Percentiles rank a stretch among this genome's conserved stretches.
Conservation (phyloP, 1,284 basidiomycete species). For the Papiliotrema flavescens region DNA sequence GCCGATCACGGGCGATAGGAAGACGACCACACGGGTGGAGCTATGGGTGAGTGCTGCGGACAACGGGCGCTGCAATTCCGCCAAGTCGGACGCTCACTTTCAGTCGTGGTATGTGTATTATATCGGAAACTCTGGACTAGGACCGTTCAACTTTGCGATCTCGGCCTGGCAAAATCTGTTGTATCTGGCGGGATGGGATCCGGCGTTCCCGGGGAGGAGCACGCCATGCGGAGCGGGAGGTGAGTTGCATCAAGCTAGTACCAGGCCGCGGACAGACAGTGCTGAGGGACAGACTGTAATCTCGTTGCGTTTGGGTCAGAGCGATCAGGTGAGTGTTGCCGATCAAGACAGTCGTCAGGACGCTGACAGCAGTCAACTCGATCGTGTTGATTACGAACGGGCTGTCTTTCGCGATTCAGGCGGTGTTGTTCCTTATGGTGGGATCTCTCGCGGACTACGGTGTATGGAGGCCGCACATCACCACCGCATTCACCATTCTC, state of each 20-base stretch:
- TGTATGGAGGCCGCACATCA: conserved; percentile 69
- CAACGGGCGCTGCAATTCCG: no score
- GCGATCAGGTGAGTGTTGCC: conserved; percentile 25
- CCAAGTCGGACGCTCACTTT: neutral
- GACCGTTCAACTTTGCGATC: conserved; percentile 46
- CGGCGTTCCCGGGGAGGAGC: conserved; percentile 29
- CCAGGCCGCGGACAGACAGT: neutral
- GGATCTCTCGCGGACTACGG: conserved; percentile 62
- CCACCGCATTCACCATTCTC: conserved; percentile 65
- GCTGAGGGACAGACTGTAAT: conserved; percentile 22
- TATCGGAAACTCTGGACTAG: conserved; percentile 43
- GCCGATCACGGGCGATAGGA: conserved; percentile 34
- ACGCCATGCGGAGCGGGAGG: conserved; percentile 31
- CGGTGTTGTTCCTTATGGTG: conserved; percentile 52
- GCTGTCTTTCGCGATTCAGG: conserved; percentile 63
- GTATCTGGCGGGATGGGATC: conserved; percentile 41
- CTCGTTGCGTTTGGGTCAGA: conserved; percentile 32
- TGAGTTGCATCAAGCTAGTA: neutral
- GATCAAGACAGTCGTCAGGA: neutral
- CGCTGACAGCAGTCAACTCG: conserved; percentile 56
- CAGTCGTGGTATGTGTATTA: conserved; percentile 44
- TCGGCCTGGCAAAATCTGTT: conserved; percentile 44
- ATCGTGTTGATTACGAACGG: conserved; percentile 72
- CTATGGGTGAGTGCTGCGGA: conserved; percentile 30
- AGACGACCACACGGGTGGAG: conserved; percentile 39